Conservation (phyloP, 208 protist species). For the Trichomonas tenax region DNA sequence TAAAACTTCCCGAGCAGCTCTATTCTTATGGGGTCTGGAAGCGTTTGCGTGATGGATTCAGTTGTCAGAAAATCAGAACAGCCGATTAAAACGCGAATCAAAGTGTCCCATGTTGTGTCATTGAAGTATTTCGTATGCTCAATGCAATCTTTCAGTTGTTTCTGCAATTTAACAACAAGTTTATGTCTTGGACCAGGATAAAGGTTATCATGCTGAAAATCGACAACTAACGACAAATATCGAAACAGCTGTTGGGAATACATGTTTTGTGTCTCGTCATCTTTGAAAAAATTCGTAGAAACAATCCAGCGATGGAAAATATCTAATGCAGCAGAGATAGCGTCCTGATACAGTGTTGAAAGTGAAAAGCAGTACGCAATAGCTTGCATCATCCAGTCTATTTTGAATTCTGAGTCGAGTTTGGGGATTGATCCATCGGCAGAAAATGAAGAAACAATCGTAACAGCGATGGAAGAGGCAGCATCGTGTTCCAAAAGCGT, state of each 20-base stretch:
- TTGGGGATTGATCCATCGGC: neutral
- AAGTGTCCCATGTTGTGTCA: neutral
- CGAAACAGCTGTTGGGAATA: neutral
- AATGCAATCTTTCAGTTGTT: neutral
- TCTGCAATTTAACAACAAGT: neutral
- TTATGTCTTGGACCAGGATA: neutral
- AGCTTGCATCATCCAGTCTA: neutral
- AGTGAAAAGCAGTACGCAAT: neutral
- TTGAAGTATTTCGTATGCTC: neutral
- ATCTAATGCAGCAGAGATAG: neutral
- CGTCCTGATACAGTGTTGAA: neutral
- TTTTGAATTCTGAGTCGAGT: neutral
- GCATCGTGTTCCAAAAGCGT: neutral
- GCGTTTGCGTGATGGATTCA: neutral
- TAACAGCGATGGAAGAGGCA: neutral
- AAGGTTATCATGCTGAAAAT: neutral
- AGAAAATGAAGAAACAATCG: neutral
- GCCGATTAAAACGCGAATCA: conserved; percentile 7
- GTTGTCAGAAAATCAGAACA: neutral
- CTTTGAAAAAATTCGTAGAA: neutral
- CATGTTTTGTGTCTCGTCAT: neutral
- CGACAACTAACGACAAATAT: neutral
- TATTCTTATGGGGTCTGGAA: neutral
- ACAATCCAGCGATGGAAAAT: neutral
- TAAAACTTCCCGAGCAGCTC: neutral